A percentile compares a stretch with the other conserved stretches of the same genome.
These are phyloP conservation scores for Rhodocollybia butyracea DNA, from an alignment of 768 basidiomycete genomes.

Conservation along the genomic window DNA sequence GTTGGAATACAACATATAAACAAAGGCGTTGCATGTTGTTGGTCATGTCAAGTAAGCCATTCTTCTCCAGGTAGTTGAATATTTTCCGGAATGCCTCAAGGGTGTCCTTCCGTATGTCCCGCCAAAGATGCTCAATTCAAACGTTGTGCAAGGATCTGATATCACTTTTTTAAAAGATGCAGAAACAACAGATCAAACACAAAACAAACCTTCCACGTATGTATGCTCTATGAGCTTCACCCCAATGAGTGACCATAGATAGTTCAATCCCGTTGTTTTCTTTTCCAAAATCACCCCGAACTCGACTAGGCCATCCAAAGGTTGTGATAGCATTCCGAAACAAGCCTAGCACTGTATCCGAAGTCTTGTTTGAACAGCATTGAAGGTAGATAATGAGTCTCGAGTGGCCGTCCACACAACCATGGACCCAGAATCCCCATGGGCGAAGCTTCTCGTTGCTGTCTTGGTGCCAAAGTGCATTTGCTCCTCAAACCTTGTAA, in stretches of 20 bases:
- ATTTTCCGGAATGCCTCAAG: constrained; percentile 24
- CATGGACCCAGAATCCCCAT: constrained; percentile 34
- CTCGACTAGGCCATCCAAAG: constrained; percentile 28
- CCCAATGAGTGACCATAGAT: constrained; percentile 8
- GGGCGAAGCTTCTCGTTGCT: constrained; percentile 32
- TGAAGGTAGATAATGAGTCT: constrained; percentile 26
- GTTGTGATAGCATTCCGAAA: constrained; percentile 18
- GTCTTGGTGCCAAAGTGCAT: constrained; percentile 32
- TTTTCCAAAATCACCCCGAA: constrained; percentile 7
- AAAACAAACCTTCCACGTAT: constrained; percentile 1
- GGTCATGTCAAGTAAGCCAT: constrained; percentile 22
- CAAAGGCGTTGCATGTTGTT: constrained; percentile 15
- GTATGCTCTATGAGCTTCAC: constrained; percentile 8
- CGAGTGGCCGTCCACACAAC: constrained; percentile 36
- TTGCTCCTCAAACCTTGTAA: constrained; percentile 27
- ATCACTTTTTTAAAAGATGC: background rate
- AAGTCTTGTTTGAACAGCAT: constrained; percentile 25
- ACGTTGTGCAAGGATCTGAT: constrained; percentile 25
- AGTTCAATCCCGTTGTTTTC: constrained; percentile 9
- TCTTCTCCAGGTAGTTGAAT: constrained; percentile 23
- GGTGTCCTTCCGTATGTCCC: constrained; percentile 24
- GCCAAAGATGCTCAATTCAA: constrained; percentile 23
- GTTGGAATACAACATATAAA: constrained; percentile 23
- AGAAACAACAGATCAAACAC: background rate
- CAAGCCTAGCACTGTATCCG: constrained; percentile 17